Conservation (phyloP, 2,329 filamentous ascomycete genomes). For the Colletotrichum eremochloae region DNA sequence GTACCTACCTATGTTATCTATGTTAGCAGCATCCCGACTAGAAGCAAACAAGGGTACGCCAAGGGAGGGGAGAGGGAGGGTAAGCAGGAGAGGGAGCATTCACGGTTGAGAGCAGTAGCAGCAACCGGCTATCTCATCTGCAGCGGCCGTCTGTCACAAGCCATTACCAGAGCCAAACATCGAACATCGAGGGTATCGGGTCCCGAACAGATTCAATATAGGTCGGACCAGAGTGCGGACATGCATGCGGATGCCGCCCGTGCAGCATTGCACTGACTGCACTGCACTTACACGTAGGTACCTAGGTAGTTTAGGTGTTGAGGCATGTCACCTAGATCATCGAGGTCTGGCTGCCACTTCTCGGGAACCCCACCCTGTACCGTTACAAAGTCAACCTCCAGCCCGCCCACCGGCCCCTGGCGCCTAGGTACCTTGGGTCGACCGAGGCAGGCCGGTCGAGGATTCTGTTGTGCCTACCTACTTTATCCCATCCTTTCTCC, state of each 20-base stretch:
- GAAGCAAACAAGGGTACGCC: neutral
- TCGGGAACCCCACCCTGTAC: neutral
- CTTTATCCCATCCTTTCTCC: constrained; percentile 22
- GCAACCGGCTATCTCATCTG: neutral
- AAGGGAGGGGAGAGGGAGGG: neutral
- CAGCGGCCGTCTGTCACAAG: neutral
- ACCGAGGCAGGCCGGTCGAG: constrained; percentile 14
- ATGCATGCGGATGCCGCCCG: neutral
- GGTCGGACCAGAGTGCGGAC: neutral
- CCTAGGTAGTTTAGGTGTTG: neutral
- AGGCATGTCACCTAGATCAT: constrained; percentile 22
- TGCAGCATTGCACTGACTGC: neutral
- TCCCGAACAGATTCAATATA: neutral
- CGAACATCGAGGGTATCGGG: neutral
- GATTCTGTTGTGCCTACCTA: constrained; percentile 1
- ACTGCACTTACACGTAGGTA: neutral
- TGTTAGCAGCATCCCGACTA: neutral
- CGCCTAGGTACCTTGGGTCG: constrained; percentile 2
- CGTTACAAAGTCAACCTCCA: constrained; percentile 1
- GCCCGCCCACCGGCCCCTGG: constrained; percentile 6
- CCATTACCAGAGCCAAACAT: neutral
- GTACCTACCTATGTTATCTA: too few relatives aligned
- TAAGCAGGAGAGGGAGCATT: neutral
- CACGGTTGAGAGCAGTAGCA: neutral
- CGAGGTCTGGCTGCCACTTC: neutral